A percentile compares a stretch with the other conserved stretches of the same genome.
These are phyloP conservation scores for Clarireedia sp. DNA, from an alignment of 2,329 filamentous ascomycete species.

Conservation along the genomic window DNA sequence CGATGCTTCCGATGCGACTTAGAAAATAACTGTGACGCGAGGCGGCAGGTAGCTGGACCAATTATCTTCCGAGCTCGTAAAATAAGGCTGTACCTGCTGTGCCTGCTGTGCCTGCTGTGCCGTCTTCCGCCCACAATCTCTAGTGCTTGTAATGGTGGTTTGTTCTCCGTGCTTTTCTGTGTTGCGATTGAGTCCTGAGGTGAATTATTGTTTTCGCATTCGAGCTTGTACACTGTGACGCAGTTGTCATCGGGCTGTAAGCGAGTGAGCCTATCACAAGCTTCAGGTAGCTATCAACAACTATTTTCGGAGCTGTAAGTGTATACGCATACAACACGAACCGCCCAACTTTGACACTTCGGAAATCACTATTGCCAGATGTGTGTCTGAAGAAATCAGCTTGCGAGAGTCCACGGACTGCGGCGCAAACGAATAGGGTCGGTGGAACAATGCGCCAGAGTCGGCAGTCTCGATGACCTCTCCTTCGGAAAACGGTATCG, in stretches of 20 bases:
- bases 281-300: conserved; percentile 2
- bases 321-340: neutral
- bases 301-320: neutral
- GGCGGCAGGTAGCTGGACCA: neutral
- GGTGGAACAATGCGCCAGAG: conserved; percentile 25
- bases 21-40: neutral
- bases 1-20: too few species aligned
- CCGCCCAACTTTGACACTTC: neutral
- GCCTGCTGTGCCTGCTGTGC: neutral
- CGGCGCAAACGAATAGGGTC: conserved; percentile 22
- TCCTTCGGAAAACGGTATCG: conserved; percentile 54
- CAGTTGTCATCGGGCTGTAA: conserved; percentile 9
- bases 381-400: conserved; percentile 14
- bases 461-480: conserved; percentile 56
- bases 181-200: neutral
- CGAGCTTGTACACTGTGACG: neutral
- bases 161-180: neutral
- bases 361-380: conserved; percentile 9
- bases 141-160: neutral
- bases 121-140: neutral
- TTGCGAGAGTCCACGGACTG: conserved; percentile 20
- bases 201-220: neutral
- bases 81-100: neutral
- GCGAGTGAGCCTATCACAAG: conserved; percentile 5
- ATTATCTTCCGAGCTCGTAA: neutral